Evolutionary conservation across 495 filamentous ascomycete species (phyloP), one percentile per base, ranked within the genome.

Genomic region (Penicillium egyptiacum): DNA sequence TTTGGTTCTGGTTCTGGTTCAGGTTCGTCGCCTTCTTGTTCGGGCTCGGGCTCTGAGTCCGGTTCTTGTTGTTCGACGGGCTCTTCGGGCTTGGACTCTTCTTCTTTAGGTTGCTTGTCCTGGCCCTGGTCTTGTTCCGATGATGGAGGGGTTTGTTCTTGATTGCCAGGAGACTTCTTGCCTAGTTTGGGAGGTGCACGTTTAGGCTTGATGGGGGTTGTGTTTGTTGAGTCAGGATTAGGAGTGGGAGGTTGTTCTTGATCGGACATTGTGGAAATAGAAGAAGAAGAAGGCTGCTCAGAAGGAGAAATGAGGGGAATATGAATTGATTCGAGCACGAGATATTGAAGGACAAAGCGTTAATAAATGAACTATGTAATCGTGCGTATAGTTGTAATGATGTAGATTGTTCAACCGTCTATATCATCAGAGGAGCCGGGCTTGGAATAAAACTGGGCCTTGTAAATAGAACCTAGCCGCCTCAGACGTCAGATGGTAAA

Each of bases 181-280:
- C 66, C 66, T 35, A 73, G 60, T 57, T 73, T 73, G 28, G 68
- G 70, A 56, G 70, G 70, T 12, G 61, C 43, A 62, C 65, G 65
- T 45, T 67, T 70, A 0, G 61, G 60, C 60, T 64, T 71, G 60
- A 56, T 67, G 49, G 64, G 60, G 61, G 62, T 70, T 11, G 56
- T 46, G 40, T 41, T 41, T 19, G 41, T 44, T 10, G 65, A 59
- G 26, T 66, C 59, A 46, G 65, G 63, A 53, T 57, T 72, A 57
- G 61, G 65, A 52, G 53, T 64, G 39, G 51, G 50, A 45, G 56
- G 62, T 57, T 46, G 42, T 37, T 71, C 67, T 44, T 72, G 71
- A 62, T 75, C 69, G 64, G 72, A 68, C 74, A 75, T 75, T 40
- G 44, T 75, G 69, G 49, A 65, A 67, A 58, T 64, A 65, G 60